Evolutionary conservation across 2,329 filamentous ascomycete species (phyloP), one percentile per base, ranked within the genome.

Genomic region (Gyromitra esculenta): DNA sequence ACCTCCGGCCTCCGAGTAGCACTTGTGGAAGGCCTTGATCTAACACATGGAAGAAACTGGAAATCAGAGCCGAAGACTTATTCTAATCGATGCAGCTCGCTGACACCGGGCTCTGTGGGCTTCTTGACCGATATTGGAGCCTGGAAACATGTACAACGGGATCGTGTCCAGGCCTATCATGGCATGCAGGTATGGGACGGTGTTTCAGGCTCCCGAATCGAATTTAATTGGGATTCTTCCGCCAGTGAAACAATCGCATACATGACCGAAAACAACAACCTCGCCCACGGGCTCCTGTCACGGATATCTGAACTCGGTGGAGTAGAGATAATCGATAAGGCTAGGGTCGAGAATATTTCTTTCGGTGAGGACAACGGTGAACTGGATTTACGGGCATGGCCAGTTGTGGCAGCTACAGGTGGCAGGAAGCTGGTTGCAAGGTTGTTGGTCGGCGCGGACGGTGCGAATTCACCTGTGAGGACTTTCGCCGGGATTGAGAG

Each of bases 131-230:
- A 88, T 3, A 96, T 97, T 77, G 96, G 95, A 45, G 94, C 91
- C 64, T 98, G 95, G 96, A 82, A 87, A 5, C 90, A 96, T 82
- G 86, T 97, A 77, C 88, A 92, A 80, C 85, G 87, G 54, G 86
- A 89, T 5, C 89, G 96, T 41, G 89, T 96, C 43, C 94, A 97
- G 85, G 88, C 90, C 0, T 99, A 97, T 83, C 91, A 96, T 76
- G 92, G 95, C 81, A 99, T 99, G 96, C 92, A 97, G 83, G 80
- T 79, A 67, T 99, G 96, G 96, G 96, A 99, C 83, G 96, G 95
- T 78, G 89, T 97, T 73, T 92, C 92, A 52, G 94, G 90, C 75
- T 92, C 94, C 45, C 89, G 91, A 80, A 96, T 99, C 82, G 91
- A 93, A 80, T 99, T 99, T 83, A 92, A 96, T 84, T 92, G 91